These are phyloP conservation scores for Akanthomyces uredinophilus DNA, from an alignment of 2,329 filamentous ascomycete species.

Conservation along the genomic window DNA sequence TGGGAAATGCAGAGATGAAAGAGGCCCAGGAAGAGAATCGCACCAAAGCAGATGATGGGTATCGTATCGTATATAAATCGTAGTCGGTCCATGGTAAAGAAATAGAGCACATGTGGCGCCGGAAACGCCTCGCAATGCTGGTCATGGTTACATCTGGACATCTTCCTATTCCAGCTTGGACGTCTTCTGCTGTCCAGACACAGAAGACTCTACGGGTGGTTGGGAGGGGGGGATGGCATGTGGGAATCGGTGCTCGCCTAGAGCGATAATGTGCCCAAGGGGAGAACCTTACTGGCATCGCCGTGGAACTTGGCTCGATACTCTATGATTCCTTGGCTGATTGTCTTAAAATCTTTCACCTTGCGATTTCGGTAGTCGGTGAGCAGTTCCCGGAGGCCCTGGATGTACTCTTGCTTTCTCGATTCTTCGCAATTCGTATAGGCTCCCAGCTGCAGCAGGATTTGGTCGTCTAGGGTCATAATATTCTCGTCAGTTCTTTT, in stretches of 20 bases:
- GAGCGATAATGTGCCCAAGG: conserved; percentile 44
- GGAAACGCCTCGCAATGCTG: conserved; percentile 5
- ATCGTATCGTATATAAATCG: background rate
- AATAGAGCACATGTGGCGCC: background rate
- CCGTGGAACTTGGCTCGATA: conserved; percentile 61
- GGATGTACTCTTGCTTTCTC: conserved; percentile 56
- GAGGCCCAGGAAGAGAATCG: background rate
- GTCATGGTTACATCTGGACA: background rate
- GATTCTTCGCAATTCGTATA: conserved; percentile 59
- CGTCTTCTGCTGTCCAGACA: background rate
- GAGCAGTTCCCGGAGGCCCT: conserved; percentile 57
- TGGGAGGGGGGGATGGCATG: background rate
- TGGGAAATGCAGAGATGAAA: background rate
- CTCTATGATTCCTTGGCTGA: conserved; percentile 62
- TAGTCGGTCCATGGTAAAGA: background rate
- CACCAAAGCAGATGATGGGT: background rate
- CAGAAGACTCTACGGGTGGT: background rate
- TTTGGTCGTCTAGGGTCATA: conserved; percentile 59
- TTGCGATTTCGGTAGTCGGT: conserved; percentile 54
- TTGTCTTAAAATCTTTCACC: conserved; percentile 60
- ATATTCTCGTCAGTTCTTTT: conserved; percentile 43
- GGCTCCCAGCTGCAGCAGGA: conserved; percentile 66
- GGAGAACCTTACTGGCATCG: conserved; percentile 59
- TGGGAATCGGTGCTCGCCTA: conserved; percentile 19
- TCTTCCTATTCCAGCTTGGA: background rate